Conservation (phyloP, 495 filamentous ascomycete genomes). For the Aspergillus ellipticus region DNA sequence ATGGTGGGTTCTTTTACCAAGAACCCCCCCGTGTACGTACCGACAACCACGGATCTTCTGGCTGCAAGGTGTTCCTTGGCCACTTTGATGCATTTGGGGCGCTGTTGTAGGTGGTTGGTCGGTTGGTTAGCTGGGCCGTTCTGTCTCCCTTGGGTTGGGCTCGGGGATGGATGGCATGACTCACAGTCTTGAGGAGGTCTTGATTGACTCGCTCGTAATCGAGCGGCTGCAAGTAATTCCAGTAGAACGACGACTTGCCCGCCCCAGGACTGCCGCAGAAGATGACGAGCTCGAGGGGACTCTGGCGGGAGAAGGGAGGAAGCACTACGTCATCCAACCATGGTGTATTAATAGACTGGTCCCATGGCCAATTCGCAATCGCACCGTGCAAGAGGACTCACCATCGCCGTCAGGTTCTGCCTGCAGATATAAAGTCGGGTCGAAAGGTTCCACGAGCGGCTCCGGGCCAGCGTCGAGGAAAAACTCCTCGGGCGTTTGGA, state of each 20-base stretch:
- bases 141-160: not conserved
- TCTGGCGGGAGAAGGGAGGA: slow-evolving; percentile 55
- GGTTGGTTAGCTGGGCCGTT: not conserved
- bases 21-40: slow-evolving; percentile 47
- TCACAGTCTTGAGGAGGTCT: slow-evolving; percentile 78
- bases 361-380: not conserved
- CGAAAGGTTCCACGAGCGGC: slow-evolving; percentile 63
- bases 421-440: slow-evolving; percentile 53
- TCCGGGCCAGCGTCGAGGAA: slow-evolving; percentile 65
- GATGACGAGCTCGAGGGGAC: slow-evolving; percentile 70
- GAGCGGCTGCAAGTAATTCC: slow-evolving; percentile 70
- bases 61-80: slow-evolving; percentile 60
- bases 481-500: slow-evolving; percentile 86
- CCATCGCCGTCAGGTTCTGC: slow-evolving; percentile 30
- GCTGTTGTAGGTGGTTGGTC: slow-evolving; percentile 35
- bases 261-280: slow-evolving; percentile 85
- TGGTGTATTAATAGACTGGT: not conserved
- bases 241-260: slow-evolving; percentile 90
- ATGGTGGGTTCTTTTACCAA: too few relatives aligned
- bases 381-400: slow-evolving; percentile 19
- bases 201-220: slow-evolving; percentile 87
- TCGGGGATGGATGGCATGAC: slow-evolving; percentile 11
- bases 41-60: slow-evolving; percentile 67
- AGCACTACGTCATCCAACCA: slow-evolving; percentile 10
- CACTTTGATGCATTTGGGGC: slow-evolving; percentile 80